These are phyloP conservation scores for Plasmodium inui DNA, from an alignment of 169 alveolate genomes.

Conservation along the genomic window DNA sequence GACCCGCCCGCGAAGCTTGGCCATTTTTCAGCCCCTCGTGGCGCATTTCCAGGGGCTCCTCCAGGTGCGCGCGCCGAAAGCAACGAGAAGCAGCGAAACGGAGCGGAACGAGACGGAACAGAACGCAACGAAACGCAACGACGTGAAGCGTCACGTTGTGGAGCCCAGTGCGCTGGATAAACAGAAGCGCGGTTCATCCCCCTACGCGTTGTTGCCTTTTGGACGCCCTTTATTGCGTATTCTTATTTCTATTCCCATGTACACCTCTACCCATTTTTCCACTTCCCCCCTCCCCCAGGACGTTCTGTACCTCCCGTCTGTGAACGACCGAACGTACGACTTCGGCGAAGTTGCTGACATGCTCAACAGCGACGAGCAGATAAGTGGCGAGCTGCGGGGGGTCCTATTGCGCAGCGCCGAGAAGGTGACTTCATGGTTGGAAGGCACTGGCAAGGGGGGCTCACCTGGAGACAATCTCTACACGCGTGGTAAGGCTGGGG, in stretches of 20 bases:
- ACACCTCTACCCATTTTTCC: background rate
- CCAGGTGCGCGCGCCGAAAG: constrained; percentile 27
- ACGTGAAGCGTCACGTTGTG: too few species aligned
- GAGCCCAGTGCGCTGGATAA: too few species aligned
- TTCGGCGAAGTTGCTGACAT: constrained; percentile 32
- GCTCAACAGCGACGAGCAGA: constrained; percentile 13
- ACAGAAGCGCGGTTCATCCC: too few species aligned
- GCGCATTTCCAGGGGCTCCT: constrained; percentile 46
- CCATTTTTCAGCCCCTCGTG: constrained; percentile 31
- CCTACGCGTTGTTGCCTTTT: background rate
- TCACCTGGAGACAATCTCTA: background rate
- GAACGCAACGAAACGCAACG: too few species aligned
- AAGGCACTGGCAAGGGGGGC: background rate
- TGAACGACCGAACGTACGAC: constrained; percentile 48
- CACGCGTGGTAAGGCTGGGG: constrained; percentile 35
- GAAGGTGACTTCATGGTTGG: constrained; percentile 31
- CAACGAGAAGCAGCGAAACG: too few species aligned
- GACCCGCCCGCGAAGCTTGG: constrained; percentile 44
- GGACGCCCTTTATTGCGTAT: background rate
- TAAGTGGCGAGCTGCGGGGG: constrained; percentile 1
- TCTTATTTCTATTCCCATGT: background rate
- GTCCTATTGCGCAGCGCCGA: constrained; percentile 17
- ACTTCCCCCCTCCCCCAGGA: constrained; percentile 8
- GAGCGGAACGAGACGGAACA: too few species aligned
- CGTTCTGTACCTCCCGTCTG: constrained; percentile 39